Evolutionary conservation across 2,329 filamentous ascomycete genomes (phyloP).

Genomic region (Tolypocladium tropicale): DNA sequence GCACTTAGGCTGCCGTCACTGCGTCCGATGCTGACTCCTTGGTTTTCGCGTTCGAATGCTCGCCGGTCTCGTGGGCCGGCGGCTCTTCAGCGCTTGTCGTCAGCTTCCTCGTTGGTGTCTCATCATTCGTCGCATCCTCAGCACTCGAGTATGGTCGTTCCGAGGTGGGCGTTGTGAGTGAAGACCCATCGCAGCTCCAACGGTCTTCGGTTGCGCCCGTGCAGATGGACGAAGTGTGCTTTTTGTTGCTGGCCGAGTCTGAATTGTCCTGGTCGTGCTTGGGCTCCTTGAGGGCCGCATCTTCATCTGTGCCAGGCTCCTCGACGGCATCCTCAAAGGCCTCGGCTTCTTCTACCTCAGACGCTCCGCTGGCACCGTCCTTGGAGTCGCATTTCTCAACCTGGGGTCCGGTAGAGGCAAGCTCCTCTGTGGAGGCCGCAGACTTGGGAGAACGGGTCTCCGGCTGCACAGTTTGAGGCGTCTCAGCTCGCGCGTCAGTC

Average conservation of each 20-base stretch:
- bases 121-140: slow-evolving; percentile 19
- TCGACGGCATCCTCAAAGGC: background rate
- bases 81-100: slow-evolving; percentile 9
- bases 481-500: background rate
- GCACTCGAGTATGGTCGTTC: slow-evolving; percentile 22
- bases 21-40: background rate
- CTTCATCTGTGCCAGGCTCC: background rate
- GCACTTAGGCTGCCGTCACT: slow-evolving; percentile 2
- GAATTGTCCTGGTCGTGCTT: slow-evolving; percentile 14
- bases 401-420: background rate
- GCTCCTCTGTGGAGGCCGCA: background rate
- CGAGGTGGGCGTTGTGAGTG: slow-evolving; percentile 27
- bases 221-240: slow-evolving; percentile 27
- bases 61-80: background rate
- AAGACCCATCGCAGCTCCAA: slow-evolving; percentile 26
- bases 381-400: background rate
- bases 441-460: background rate
- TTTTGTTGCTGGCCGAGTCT: slow-evolving; percentile 17
- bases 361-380: background rate
- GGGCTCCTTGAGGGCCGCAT: background rate
- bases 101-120: slow-evolving; percentile 20
- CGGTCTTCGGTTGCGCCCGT: slow-evolving; percentile 26
- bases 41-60: background rate
- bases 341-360: background rate
- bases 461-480: background rate